Base-by-base conservation (phyloP, 1,284 basidiomycete genomes). In the Ceraceosorus guamensis region DNA sequence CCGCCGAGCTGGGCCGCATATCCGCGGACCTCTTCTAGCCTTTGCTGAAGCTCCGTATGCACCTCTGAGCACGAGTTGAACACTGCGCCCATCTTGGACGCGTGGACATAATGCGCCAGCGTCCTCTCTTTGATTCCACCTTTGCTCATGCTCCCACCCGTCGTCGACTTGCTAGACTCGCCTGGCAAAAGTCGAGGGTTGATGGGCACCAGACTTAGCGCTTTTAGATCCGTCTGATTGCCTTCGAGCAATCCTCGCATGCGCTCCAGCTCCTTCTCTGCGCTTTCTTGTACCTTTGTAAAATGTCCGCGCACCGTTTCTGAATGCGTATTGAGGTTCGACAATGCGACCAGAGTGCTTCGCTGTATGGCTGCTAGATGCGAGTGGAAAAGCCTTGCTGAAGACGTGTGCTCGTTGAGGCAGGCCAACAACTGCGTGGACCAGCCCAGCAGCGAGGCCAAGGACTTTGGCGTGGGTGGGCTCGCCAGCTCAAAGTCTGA, bases 231-330 rank as follows among this genome's bases (percentile, higher is more conserved):
- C 1, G 55, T 53, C 54, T 69, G 68, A 50, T 73, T 62, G 24
- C 69, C 68, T 8, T 65, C 56, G 11, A 76, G 54, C 14, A 76
- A 55, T 11, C 56, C 60, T 44, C 68, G 56, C 71, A 74, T 76
- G 10, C 66, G 49, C 2, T 48, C 57, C 16, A 74, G 58, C 51
- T 75, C 72, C 35, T 57, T 63, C 31, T 53, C 52, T 14, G 64
- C 63, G 14, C 65, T 53, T 24, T 63, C 60, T 6, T 61, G 60
- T 33, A 71, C 57, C 4, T 61, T 65, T 16, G 59, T 52, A 10
- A 61, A 60, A 1, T 62, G 67, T 13, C 53, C 52, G 33, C 68
- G 61, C 48, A 75, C 65, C n/a, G 61, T 66, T 24, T 55, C 54
- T 18, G 73, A 59, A 46, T 75, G 72, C 5, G 61, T 50, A 34